These are phyloP conservation scores for Coprinellus micaceus DNA, from an alignment of 768 basidiomycete species.

Conservation along the genomic window DNA sequence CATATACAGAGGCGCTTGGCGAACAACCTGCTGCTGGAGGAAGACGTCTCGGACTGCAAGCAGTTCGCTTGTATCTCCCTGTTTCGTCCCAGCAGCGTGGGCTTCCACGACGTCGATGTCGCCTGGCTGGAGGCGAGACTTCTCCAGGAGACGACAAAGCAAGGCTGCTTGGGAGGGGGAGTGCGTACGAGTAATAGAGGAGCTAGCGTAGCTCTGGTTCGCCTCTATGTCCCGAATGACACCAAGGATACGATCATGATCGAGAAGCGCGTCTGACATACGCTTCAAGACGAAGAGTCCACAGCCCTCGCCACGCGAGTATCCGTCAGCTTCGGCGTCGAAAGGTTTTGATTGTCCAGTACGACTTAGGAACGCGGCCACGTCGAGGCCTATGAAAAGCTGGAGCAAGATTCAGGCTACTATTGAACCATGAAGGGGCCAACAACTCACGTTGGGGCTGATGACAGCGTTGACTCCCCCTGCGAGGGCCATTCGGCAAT, in stretches of 20 bases:
- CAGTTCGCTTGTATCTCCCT: slow-evolving; percentile 65
- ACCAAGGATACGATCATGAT: slow-evolving; percentile 65
- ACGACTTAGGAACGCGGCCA: slow-evolving; percentile 63
- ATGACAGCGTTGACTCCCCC: slow-evolving; percentile 73
- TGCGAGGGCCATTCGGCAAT: slow-evolving; percentile 67
- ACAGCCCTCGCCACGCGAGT: slow-evolving; percentile 68
- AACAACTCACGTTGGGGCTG: slow-evolving; percentile 59
- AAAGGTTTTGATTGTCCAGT: slow-evolving; percentile 69
- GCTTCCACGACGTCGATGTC: slow-evolving; percentile 66
- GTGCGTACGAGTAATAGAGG: slow-evolving; percentile 75
- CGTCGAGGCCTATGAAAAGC: slow-evolving; percentile 69
- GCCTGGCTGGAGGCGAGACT: slow-evolving; percentile 39
- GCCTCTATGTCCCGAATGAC: slow-evolving; percentile 68
- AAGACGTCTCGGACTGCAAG: slow-evolving; percentile 59
- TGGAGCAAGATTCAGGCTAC: slow-evolving; percentile 20
- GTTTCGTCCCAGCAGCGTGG: slow-evolving; percentile 72
- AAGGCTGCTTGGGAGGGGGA: slow-evolving; percentile 54
- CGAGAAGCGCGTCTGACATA: slow-evolving; percentile 57
- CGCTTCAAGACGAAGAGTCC: slow-evolving; percentile 71
- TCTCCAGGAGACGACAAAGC: slow-evolving; percentile 44
- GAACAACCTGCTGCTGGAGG: slow-evolving; percentile 29
- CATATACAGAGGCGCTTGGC: slow-evolving; percentile 54
- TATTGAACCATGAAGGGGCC: not conserved
- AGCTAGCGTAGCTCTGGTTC: slow-evolving; percentile 64
- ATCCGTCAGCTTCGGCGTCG: slow-evolving; percentile 70